phyloP scores from a whole-genome alignment of 331 rosid species.

The Spiraea crenata region DNA sequence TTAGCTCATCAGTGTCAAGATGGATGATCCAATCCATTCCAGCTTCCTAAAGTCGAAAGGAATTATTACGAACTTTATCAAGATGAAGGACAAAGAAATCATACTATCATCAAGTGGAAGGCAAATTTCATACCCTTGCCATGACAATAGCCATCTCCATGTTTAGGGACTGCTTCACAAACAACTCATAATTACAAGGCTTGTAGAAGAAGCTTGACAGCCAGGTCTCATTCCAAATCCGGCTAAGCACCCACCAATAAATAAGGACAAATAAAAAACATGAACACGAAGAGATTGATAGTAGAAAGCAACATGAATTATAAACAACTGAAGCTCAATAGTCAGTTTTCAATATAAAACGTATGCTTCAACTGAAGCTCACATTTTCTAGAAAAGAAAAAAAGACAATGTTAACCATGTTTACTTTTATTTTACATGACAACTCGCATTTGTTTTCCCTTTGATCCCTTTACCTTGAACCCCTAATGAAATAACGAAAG shows the following conservation, averaged over 20 bases:
- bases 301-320: neutral
- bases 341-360: neutral
- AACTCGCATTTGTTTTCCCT: neutral
- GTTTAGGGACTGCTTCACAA: slow-evolving; percentile 93
- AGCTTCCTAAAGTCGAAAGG: slow-evolving; percentile 46
- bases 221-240: slow-evolving; percentile 98
- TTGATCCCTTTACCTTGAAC: neutral
- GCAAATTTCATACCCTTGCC: slow-evolving; percentile 33
- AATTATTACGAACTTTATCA: slow-evolving; percentile 7
- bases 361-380: neutral
- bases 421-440: neutral
- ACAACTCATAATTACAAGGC: slow-evolving; percentile 94
- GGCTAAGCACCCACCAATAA: slow-evolving; percentile 40
- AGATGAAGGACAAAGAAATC: neutral
- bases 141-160: slow-evolving; percentile 98
- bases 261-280: neutral
- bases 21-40: slow-evolving; percentile 97
- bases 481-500: neutral
- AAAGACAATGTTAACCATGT: neutral
- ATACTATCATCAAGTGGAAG: neutral
- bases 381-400: no score
- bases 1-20: slow-evolving; percentile 89
- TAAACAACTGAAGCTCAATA: slow-evolving; percentile 5
- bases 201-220: slow-evolving; percentile 89
- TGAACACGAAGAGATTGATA: slow-evolving; percentile 9